Base-by-base conservation (phyloP, 2,329 filamentous ascomycete genomes). In the Fusarium praegraminearum region DNA sequence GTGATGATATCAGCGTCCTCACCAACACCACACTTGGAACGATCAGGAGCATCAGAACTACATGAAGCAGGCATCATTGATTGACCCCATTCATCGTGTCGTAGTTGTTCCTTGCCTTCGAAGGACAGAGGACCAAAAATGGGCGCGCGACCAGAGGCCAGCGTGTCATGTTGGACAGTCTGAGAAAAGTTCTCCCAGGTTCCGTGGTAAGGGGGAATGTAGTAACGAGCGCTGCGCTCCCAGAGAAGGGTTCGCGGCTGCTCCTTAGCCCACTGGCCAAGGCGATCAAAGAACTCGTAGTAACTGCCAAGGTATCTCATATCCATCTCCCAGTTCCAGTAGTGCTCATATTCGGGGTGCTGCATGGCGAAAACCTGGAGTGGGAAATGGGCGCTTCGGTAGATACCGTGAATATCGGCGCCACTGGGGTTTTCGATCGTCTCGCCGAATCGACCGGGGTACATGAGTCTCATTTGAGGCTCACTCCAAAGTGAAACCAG, bases 401-500 rank as follows among this genome's bases (percentile, higher is more conserved):
- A 92, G 51, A 93, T 90, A 5, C 91, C 89, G 50, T 91, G 90
- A 30, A 92, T 84, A 54, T 88, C 85, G 16, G 82, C 83, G 68
- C 86, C 80, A 59, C 83, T 84, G 9, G 85, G 86, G 75, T 88
- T 87, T 57, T 85, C 82, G 73, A 90, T 89, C 2, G 90, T 87
- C 45, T 90, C 88, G 71, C 91, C 90, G n/a, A 94, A 90, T 41
- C 88, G 86, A 3, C 87, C 87, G 64, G 86, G 79, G 75, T 97
- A 97, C 78, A 93, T 89, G 58, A 94, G 84, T 59, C 86, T 85
- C 92, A 97, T 95, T 79, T 95, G 92, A 54, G 88, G 85, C 78
- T 96, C 93, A 4, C 92, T 94, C 93, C 93, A 97, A 8, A 97
- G 83, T 0, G 91, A 93, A 45, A 91, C 92, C 78, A 97, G 87